phyloP scores from a whole-genome alignment of 2,329 filamentous ascomycete species.

The Xylaria sp. region DNA sequence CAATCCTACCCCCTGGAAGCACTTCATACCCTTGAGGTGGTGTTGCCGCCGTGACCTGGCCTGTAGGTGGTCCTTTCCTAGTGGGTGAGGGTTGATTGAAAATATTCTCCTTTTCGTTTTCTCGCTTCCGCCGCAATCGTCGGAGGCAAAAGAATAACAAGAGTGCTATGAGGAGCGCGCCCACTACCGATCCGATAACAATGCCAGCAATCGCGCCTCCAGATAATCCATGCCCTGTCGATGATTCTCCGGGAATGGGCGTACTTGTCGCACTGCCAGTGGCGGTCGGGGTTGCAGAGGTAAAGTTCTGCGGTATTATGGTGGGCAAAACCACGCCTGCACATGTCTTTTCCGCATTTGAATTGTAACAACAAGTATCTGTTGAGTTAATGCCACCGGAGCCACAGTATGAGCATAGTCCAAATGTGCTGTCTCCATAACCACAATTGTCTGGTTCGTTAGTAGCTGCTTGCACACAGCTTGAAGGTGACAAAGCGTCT shows the following conservation, averaged over 20 bases:
- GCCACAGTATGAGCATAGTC: conserved; percentile 88
- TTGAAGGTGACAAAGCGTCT: conserved; percentile 75
- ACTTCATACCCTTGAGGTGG: conserved; percentile 72
- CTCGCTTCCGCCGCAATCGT: conserved; percentile 60
- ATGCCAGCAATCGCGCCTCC: conserved; percentile 93
- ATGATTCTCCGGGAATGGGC: conserved; percentile 47
- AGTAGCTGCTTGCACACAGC: conserved; percentile 77
- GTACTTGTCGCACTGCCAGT: conserved; percentile 56
- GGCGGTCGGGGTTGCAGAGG: conserved; percentile 57
- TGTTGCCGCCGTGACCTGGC: conserved; percentile 49
- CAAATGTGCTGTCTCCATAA: conserved; percentile 75
- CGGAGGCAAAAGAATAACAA: conserved; percentile 75
- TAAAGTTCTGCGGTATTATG: conserved; percentile 73
- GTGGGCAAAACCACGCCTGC: conserved; percentile 80
- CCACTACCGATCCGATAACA: conserved; percentile 81
- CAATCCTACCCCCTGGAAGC: conserved; percentile 87
- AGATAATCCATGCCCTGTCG: conserved; percentile 62
- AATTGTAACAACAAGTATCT: conserved; percentile 91
- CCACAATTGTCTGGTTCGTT: conserved; percentile 93
- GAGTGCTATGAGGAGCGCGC: conserved; percentile 73
- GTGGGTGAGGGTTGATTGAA: conserved; percentile 90
- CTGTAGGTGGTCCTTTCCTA: conserved; percentile 59
- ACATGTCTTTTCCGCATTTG: conserved; percentile 79
- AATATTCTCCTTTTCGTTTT: conserved; percentile 75
- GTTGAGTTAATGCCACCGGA: conserved; percentile 88